Base-by-base conservation (phyloP, 148 eudicot genomes). In the Silene latifolia region DNA sequence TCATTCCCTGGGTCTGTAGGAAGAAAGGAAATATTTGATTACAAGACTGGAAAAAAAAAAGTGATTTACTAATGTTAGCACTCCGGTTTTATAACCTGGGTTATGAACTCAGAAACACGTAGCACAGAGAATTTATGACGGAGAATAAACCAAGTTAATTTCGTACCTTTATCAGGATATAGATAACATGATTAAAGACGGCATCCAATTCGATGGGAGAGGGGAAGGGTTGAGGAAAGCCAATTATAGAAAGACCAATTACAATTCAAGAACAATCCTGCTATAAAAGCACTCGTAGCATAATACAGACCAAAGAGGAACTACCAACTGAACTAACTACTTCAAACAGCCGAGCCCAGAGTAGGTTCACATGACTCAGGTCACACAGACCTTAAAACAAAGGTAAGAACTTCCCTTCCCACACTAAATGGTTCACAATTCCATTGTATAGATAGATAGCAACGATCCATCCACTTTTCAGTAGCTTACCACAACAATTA, bases 1-100 rank as follows among this genome's bases (percentile, higher is more conserved):
- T 89, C 97, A 91, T 87, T 58, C 95, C 98, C 76, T 93, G 98
- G 9, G 98, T 93, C 98, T 93, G 81, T 67, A 76, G 35, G 39
- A 76, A 65, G 18, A 72, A 29, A 47, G 35, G 24, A 25, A 44
- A 42, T 71, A 20, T 64, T 54, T 25, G 29, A 64, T 64, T 62
- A 75, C 32, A 63, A 65, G 63, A 35, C 63, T 9, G 9, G 25
- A 32, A 25, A 21, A 46, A 60, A 11, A 25, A 32, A 32, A 32
- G 35, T 4, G 7, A 69, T 21, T 21, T 15, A 63, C 39, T 9
- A 3, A n/a, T 14, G 14, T n/a, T 39, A 19, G 56, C 24, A 44
- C 23, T 21, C 11, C 35, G 3, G 35, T 32, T 32, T 32, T 32
- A 32, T 32, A 32, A 32, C 35, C 35, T 32, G 35, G 29, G 35